Conservation (phyloP, 768 basidiomycete species). For the Dentipellis sp. region DNA sequence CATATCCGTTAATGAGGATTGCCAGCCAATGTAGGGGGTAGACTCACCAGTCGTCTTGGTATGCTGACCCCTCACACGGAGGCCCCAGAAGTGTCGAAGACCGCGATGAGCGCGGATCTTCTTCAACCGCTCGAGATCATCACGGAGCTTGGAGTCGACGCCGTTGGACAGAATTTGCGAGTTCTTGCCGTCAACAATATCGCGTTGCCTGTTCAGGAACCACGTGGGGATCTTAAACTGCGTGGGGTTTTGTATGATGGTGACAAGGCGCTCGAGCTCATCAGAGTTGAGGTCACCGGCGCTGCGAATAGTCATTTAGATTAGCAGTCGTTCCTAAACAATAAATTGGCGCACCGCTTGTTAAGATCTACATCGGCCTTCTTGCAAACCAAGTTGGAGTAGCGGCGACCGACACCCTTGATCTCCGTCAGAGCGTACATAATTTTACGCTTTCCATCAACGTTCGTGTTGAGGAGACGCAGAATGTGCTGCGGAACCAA, state of each 20-base stretch:
- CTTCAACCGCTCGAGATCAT: conserved; percentile 96
- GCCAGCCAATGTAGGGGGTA: background rate
- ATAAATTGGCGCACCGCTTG: conserved; percentile 69
- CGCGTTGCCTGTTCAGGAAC: conserved; percentile 99
- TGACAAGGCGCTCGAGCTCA: conserved; percentile 97
- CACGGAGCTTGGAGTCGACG: conserved; percentile 96
- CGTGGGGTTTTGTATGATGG: conserved; percentile 97
- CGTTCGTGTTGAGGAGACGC: conserved; percentile 99
- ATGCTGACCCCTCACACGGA: conserved; percentile 96
- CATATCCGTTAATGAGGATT: conserved; percentile 5
- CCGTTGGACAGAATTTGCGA: conserved; percentile 92
- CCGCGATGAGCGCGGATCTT: conserved; percentile 98
- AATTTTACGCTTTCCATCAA: conserved; percentile 98
- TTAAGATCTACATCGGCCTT: conserved; percentile 98
- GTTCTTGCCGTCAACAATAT: conserved; percentile 96
- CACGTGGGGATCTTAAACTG: conserved; percentile 99
- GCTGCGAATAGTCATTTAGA: conserved; percentile 30
- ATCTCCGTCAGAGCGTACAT: conserved; percentile 99
- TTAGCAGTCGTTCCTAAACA: background rate
- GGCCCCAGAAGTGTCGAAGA: conserved; percentile 86
- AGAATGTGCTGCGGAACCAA: conserved; percentile 74
- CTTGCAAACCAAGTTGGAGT: conserved; percentile 99
- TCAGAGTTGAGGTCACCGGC: conserved; percentile 99
- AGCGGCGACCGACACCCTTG: conserved; percentile 99
- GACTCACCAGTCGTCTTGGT: conserved; percentile 92